Base-by-base conservation (phyloP, 179 eudicot species). In the Corrigiola litoralis region DNA sequence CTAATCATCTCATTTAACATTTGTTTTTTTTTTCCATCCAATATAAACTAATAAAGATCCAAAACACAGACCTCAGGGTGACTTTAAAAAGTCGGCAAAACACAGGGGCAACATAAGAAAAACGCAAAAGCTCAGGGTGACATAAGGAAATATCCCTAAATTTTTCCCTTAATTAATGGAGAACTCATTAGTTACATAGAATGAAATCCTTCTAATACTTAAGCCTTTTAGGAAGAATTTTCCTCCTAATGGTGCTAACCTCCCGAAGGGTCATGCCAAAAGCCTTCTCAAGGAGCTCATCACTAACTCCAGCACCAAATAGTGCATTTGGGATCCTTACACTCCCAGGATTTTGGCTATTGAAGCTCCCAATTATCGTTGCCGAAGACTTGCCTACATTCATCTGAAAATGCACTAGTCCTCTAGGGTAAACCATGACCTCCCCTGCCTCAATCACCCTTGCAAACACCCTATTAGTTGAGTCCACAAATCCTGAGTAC, bases 331-430 rank as follows among this genome's bases (percentile, higher is more conserved):
- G 81, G 34, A 84, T 76, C 51, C 72, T 62, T 61, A 65, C 61
- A 13, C 67, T 63, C 65, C 94, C 96, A 1, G 96, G 96, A 64
- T 83, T 89, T 60, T 89, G 90, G 74, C 96, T 85, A 49, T 89
- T 80, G 21, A 89, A 85, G 32, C 85, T 79, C 65, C 90, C 92
- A 8, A 89, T 47, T n/a, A 89, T 77, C 3, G 85, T 83, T 0
- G 92, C 90, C 1, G 48, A 58, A 4, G 79, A 70, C 16, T 76
- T 67, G 11, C 96, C 92, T 21, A 86, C 85, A 28, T 89, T 89
- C 84, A 86, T 83, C 51, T 84, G 88, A 45, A 87, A 89, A 68
- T 89, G 96, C 56, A 89, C 48, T 16, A 86, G 29, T 1, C 92
- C 92, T 71, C 68, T 83, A 1, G 96, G 96, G 57, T 81, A 87